phyloP scores from a whole-genome alignment of 345 rosid species.

The Populus euphratica region DNA sequence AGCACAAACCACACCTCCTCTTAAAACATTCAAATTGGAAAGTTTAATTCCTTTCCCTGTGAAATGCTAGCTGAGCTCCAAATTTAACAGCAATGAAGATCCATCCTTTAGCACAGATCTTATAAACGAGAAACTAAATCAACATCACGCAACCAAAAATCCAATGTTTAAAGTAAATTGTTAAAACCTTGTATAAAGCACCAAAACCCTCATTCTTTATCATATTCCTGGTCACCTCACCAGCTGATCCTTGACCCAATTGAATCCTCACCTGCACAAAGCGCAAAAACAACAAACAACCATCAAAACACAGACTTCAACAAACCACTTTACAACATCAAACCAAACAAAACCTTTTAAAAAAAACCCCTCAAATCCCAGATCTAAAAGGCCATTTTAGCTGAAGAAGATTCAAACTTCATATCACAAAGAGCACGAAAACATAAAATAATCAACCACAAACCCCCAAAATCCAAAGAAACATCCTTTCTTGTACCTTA shows the following conservation, averaged over 20 bases:
- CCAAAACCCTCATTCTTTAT: constrained; percentile 77
- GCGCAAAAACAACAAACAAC: constrained; percentile 12
- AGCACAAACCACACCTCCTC: background rate
- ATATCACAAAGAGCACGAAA: background rate
- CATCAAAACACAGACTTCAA: constrained; percentile 14
- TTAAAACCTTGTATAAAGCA: constrained; percentile 85
- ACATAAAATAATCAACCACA: background rate
- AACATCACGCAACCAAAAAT: background rate
- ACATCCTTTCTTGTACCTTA: constrained; percentile 48
- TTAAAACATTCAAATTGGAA: background rate
- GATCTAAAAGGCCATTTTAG: constrained; percentile 34
- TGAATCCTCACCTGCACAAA: constrained; percentile 90
- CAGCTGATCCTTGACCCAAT: constrained; percentile 96
- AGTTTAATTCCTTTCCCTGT: background rate
- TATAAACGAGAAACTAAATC: background rate
- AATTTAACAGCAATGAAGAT: background rate
- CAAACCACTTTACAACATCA: background rate
- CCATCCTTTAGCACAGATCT: background rate
- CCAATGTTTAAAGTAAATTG: background rate
- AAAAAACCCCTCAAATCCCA: constrained; percentile 15
- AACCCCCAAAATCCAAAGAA: background rate
- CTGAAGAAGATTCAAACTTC: constrained; percentile 7
- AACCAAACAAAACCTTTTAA: background rate
- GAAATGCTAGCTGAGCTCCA: background rate
- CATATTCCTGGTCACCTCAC: constrained; percentile 66